A percentile compares a stretch with the other conserved stretches of the same genome.
These are phyloP conservation scores for Hemileccinum rubropunctum DNA, from an alignment of 768 basidiomycete species.

Conservation along the genomic window DNA sequence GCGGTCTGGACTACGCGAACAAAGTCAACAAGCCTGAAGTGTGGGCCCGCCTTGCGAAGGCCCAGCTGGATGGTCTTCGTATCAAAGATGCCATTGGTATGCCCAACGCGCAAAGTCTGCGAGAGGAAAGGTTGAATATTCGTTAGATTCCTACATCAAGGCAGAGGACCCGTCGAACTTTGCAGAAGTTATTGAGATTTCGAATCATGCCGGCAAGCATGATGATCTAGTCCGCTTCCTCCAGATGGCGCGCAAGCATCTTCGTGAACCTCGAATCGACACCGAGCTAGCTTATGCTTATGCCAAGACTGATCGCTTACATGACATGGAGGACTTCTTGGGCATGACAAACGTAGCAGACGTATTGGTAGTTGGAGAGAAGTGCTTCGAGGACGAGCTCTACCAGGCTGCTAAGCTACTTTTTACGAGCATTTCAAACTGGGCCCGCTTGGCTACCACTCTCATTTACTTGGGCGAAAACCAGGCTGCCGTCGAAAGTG, in stretches of 20 bases:
- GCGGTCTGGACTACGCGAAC: constrained; percentile 92
- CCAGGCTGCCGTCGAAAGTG: constrained; percentile 97
- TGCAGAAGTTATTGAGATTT: constrained; percentile 92
- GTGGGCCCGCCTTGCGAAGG: constrained; percentile 98
- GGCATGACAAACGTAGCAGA: constrained; percentile 99
- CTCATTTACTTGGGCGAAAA: constrained; percentile 98
- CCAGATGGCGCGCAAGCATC: constrained; percentile 97
- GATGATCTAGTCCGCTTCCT: constrained; percentile 95
- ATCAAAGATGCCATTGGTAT: constrained; percentile 96
- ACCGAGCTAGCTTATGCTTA: constrained; percentile 98
- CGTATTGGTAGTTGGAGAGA: constrained; percentile 94
- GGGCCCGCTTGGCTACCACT: constrained; percentile 97
- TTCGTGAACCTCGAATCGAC: constrained; percentile 97
- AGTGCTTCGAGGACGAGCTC: constrained; percentile 97
- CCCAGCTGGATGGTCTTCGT: constrained; percentile 95
- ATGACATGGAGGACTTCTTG: constrained; percentile 99
- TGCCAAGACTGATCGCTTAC: constrained; percentile 94
- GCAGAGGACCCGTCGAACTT: constrained; percentile 95
- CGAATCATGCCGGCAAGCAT: constrained; percentile 87
- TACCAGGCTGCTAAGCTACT: constrained; percentile 96
- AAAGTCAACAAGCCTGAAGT: constrained; percentile 97
- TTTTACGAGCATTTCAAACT: constrained; percentile 97
- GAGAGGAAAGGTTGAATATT: constrained; percentile 1
- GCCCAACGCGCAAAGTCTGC: constrained; percentile 17
- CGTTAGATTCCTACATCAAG: constrained; percentile 92